Evolutionary conservation across 495 filamentous ascomycete genomes (phyloP), one percentile per base, ranked within the genome.

Genomic region (Aspergillus incahuasiensis): DNA sequence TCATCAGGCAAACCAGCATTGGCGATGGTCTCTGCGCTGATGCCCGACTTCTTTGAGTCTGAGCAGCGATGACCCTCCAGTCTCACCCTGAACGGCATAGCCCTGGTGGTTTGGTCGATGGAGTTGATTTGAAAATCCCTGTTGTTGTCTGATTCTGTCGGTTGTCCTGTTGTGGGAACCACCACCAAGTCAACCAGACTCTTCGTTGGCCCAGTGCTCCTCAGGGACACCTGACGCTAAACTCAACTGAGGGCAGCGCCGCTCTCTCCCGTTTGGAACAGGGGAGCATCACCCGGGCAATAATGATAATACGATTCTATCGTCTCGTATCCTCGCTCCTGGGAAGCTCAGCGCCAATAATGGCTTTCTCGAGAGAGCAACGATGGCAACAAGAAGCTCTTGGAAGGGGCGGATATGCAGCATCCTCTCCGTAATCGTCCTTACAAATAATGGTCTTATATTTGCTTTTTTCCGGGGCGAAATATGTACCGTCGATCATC

Each of bases 31-130:
- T 57, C 58, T 59, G 60, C 45, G 60, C 48, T 61, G 59, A 44
- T 65, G 60, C 64, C 66, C 66, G 57, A 66, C 56, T 44, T 3
- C 40, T 55, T 48, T 47, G 46, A 38, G 15, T 6, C 21, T 53
- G 19, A 15, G 34, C 9, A 35, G 13, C 13, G 34, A 18, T 24
- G 40, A 59, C 30, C 43, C 30, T 57, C 54, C 49, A 40, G 8
- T 53, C 21, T 43, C 52, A 18, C 15, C 8, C 15, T 3, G 8
- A 35, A 40, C 38, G n/a, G 38, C 5, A 40, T 40, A 18, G 9
- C 6, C 32, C 32, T 15, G 6, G 2, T 9, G 32, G 2, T 35
- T 35, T 35, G 32, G 12, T 35, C 32, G 12, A 11, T 12, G 32
- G 13, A 35, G 6, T 11, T 35, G 32, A 35, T 35, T 35, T 35